phyloP scores from a whole-genome alignment of 257 asterid species.

The Salvia miltiorrhiza region DNA sequence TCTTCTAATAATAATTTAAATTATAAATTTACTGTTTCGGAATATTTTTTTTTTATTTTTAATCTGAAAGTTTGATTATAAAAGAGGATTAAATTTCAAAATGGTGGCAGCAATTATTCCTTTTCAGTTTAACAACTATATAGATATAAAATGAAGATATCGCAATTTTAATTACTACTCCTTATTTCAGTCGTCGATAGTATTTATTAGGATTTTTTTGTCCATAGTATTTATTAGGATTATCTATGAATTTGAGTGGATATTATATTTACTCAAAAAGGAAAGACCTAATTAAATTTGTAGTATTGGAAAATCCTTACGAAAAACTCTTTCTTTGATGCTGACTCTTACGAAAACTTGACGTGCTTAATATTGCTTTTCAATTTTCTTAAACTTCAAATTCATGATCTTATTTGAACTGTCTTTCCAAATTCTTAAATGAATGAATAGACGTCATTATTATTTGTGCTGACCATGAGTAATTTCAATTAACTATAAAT shows the following conservation, averaged over 20 bases:
- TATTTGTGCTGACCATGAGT: background rate
- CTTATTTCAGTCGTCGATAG: background rate
- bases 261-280: too few relatives aligned
- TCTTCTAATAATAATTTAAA: background rate
- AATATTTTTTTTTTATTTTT: background rate
- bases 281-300: too few relatives aligned
- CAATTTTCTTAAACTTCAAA: too few relatives aligned
- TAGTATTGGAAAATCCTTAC: too few relatives aligned
- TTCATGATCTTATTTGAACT: too few relatives aligned
- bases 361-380: too few relatives aligned
- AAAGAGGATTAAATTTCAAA: background rate
- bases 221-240: background rate
- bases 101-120: conserved; percentile 7
- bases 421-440: background rate
- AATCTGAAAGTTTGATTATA: background rate
- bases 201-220: background rate
- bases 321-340: too few relatives aligned
- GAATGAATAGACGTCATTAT: background rate
- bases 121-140: background rate
- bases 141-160: too few relatives aligned
- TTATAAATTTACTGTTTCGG: background rate
- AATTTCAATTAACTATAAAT: background rate
- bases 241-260: background rate
- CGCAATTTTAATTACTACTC: background rate
- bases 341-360: too few relatives aligned